These are phyloP conservation scores for Suhomyces kunorum DNA, from an alignment of 1,139 yeast species.

Conservation along the genomic window DNA sequence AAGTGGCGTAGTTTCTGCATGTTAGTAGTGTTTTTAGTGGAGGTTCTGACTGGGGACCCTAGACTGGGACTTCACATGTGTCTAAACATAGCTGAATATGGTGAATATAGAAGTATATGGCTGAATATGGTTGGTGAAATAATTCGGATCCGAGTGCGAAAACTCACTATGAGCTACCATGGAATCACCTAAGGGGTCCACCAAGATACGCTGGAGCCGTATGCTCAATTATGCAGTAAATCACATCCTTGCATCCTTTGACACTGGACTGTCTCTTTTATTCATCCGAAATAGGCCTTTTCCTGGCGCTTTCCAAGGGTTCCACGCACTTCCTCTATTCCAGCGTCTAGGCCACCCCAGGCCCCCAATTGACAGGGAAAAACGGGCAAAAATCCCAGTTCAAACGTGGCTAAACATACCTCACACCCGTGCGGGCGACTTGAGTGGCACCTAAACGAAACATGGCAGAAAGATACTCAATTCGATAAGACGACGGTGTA, in stretches of 20 bases:
- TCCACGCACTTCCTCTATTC: not conserved
- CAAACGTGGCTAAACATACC: conserved; percentile 44
- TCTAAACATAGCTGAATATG: too few relatives aligned
- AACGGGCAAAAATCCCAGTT: not conserved
- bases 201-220: too few relatives aligned
- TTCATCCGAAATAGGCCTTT: not conserved
- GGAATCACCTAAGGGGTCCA: too few relatives aligned
- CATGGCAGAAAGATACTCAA: conserved; percentile 36
- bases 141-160: too few relatives aligned
- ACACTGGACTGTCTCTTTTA: too few relatives aligned
- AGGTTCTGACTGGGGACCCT: too few relatives aligned
- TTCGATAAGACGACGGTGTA: conserved; percentile 13
- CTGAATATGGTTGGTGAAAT: too few relatives aligned
- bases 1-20: conserved; percentile 89
- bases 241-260: too few relatives aligned
- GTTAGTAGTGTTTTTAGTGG: conserved; percentile 19
- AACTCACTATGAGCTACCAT: too few relatives aligned
- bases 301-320: not conserved
- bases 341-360: not conserved
- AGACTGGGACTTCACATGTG: too few relatives aligned
- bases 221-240: too few relatives aligned
- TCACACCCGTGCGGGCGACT: conserved; percentile 61
- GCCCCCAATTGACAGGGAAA: conserved; percentile 3
- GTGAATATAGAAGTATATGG: too few relatives aligned
- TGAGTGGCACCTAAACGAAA: conserved; percentile 66